Percentiles rank a stretch among this genome's conserved stretches.
These are phyloP conservation scores for Sporothrix curviconia DNA, from an alignment of 2,329 filamentous ascomycete species.

Conservation along the genomic window DNA sequence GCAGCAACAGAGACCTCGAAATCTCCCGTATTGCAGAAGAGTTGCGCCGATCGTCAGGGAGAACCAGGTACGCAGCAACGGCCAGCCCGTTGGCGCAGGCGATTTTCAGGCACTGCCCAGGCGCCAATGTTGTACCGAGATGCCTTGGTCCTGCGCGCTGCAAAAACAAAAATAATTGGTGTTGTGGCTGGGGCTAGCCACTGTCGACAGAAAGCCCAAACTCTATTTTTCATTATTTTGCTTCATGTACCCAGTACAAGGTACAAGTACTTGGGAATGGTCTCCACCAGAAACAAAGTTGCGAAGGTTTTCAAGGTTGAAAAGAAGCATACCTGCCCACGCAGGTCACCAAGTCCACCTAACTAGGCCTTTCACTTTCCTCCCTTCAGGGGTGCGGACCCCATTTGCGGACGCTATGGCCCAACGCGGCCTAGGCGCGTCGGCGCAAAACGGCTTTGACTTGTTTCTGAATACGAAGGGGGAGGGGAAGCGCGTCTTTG, in stretches of 20 bases:
- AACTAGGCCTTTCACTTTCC: no score
- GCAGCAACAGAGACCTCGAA: background rate
- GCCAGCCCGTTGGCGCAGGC: background rate
- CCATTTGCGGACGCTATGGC: background rate
- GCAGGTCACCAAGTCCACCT: background rate
- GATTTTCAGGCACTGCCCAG: conserved; percentile 8
- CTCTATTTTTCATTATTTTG: no score
- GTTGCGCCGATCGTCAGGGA: background rate
- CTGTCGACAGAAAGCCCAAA: no score
- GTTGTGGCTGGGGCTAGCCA: no score
- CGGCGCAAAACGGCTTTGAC: background rate
- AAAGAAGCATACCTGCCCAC: background rate
- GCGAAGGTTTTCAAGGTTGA: background rate
- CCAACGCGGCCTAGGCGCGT: background rate
- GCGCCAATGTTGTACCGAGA: background rate
- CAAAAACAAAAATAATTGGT: no score
- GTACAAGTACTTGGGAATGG: no score
- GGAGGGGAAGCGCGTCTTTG: background rate
- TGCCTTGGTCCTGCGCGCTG: no score
- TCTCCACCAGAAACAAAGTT: no score
- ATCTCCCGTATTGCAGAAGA: background rate
- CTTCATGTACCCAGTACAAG: no score
- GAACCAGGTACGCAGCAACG: conserved; percentile 1
- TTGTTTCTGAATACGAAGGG: conserved; percentile 5
- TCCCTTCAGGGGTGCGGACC: conserved; percentile 1